These are phyloP conservation scores for Stephania yunnanensis DNA, from an alignment of 164 flowering plant species.

Conservation along the genomic window DNA sequence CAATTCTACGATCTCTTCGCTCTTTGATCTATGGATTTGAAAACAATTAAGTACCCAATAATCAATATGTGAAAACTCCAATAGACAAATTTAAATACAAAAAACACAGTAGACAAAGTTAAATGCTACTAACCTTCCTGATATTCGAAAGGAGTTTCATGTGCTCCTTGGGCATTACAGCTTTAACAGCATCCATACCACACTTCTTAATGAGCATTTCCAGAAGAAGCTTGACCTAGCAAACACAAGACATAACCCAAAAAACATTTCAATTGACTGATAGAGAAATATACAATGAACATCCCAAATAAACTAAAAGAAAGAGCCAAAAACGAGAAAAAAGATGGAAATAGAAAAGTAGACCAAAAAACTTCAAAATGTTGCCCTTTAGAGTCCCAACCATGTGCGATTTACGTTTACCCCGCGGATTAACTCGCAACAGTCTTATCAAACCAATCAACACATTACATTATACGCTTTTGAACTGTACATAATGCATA, in stretches of 20 bases:
- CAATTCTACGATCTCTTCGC: slow-evolving; percentile 57
- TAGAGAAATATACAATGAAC: no score
- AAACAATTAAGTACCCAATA: neutral
- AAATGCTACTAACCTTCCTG: slow-evolving; percentile 54
- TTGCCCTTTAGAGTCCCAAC: neutral
- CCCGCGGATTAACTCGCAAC: no score
- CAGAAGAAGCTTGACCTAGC: slow-evolving; percentile 73
- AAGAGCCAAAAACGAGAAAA: neutral
- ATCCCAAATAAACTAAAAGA: no score
- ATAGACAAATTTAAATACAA: neutral
- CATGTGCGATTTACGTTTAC: no score
- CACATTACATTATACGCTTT: no score
- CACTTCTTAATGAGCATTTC: slow-evolving; percentile 94
- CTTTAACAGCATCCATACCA: slow-evolving; percentile 90
- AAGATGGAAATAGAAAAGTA: neutral
- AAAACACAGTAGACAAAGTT: neutral
- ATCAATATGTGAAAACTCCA: neutral
- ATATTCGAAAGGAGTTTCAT: slow-evolving; percentile 91
- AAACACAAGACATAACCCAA: neutral
- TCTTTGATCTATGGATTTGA: slow-evolving; percentile 52
- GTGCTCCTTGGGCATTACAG: slow-evolving; percentile 95
- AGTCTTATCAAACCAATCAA: no score
- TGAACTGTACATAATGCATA: no score
- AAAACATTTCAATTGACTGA: neutral
- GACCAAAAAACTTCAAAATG: neutral